These are phyloP conservation scores for Priceomyces castillae DNA, from an alignment of 805 yeast species.

Conservation along the genomic window DNA sequence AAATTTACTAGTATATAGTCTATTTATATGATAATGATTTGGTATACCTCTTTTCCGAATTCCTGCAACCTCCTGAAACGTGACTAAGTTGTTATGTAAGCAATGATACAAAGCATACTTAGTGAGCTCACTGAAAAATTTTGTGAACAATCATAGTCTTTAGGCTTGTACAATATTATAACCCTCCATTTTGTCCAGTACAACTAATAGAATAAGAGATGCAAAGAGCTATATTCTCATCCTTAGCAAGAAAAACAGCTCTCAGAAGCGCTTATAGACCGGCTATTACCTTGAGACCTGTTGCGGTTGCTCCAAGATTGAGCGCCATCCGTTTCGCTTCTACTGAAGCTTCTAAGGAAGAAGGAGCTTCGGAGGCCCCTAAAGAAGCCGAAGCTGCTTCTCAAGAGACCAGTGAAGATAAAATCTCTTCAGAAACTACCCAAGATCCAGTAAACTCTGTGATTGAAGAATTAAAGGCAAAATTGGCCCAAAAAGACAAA, in stretches of 20 bases:
- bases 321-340: conserved; percentile 16
- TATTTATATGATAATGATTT: too few species aligned
- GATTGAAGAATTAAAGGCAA: conserved; percentile 42
- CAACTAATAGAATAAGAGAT: conserved; percentile 8
- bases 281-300: conserved; percentile 14
- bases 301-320: conserved; percentile 10
- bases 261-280: conserved; percentile 13
- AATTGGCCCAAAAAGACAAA: conserved; percentile 59
- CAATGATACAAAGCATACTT: background rate
- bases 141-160: background rate
- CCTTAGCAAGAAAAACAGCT: conserved; percentile 17
- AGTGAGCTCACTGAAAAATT: background rate
- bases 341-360: conserved; percentile 12
- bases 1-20: too few species aligned
- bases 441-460: conserved; percentile 9
- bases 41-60: too few species aligned
- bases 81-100: conserved; percentile 2
- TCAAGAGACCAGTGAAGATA: conserved; percentile 15
- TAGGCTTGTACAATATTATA: background rate
- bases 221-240: conserved; percentile 26
- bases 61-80: too few species aligned
- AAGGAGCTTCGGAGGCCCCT: conserved; percentile 3
- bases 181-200: background rate
- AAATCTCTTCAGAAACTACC: background rate
- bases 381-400: conserved; percentile 9